Evolutionary conservation across 2,329 filamentous ascomycete species (phyloP), one percentile per base, ranked within the genome.

Genomic region (Xylariaceae sp.): DNA sequence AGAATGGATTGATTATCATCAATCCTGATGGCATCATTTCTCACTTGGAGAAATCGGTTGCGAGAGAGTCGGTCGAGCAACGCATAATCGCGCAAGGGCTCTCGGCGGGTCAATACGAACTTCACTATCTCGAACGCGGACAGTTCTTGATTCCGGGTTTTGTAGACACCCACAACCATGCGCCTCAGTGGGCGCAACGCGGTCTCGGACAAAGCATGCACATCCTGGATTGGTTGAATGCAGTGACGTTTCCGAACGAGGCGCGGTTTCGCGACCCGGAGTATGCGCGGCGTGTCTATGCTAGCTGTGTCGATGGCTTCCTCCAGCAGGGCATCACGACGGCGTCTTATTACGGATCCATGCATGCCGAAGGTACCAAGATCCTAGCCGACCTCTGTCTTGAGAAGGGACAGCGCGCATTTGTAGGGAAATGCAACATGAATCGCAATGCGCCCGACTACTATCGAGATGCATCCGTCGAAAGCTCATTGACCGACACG

Each of bases 111-210:
- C 57, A 64, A 8, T 67, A 64, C 23, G 51, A 60, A 18, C 48
- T 74, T 34, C 68, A 67, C 39, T 65, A 64, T 30, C 73, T 82
- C 2, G 52, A 65, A 1, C 72, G 68, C 6, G 76, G 76, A 45
- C 72, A 82, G 51, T 84, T 86, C 65, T 71, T 86, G 52, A 78
- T 85, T 58, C 83, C 84, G 0, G 82, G 83, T 49, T 81, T 86
- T 65, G 74, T 88, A 56, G 86, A 88, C 73, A 88, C 85, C 1
- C 86, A 88, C 71, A 87, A 86, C 61, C 86, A 89, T 66, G 86
- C 86, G 0, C 85, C 86, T 45, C 79, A 83, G 64, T 81, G 77
- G 76, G 72, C 77, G 11, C 76, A 77, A 70, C 73, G 78, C 23
- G 77, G 80, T 34, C 72, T 81, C 3, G 77, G 78, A 4, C 77